A percentile compares a stretch with the other conserved stretches of the same genome.
These are phyloP conservation scores for Cryptococcus deneoformans DNA, from an alignment of 1,284 basidiomycete genomes.

Conservation along the genomic window DNA sequence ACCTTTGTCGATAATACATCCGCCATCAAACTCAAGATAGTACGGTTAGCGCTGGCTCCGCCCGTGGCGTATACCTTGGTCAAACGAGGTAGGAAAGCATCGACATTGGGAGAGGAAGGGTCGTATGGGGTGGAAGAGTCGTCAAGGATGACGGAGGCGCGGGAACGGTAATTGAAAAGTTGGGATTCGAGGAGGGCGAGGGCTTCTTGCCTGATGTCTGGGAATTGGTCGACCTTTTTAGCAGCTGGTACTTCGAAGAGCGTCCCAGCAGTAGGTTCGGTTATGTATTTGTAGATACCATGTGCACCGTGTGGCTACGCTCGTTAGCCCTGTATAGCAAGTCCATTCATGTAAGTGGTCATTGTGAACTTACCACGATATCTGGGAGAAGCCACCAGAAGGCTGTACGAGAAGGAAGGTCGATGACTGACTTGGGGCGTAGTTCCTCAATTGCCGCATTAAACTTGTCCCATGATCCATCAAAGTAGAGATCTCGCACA, in stretches of 20 bases:
- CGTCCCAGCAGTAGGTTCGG: constrained; percentile 14
- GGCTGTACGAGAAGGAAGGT: constrained; percentile 55
- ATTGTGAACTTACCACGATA: constrained; percentile 63
- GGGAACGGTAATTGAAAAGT: constrained; percentile 56
- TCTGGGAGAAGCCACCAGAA: constrained; percentile 49
- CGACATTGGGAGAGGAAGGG: constrained; percentile 20
- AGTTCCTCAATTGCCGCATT: constrained; percentile 59
- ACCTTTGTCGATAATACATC: constrained; percentile 74
- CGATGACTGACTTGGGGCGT: constrained; percentile 17
- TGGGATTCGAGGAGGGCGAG: constrained; percentile 85
- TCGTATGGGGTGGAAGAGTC: constrained; percentile 51
- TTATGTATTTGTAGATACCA: constrained; percentile 38
- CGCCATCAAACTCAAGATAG: constrained; percentile 71
- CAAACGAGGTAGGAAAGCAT: constrained; percentile 53
- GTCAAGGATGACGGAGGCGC: constrained; percentile 58
- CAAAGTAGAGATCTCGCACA: constrained; percentile 66
- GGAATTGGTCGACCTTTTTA: constrained; percentile 34
- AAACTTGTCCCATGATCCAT: constrained; percentile 66
- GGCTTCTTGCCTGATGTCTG: constrained; percentile 58
- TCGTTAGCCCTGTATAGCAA: constrained; percentile 39
- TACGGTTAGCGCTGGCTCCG: constrained; percentile 71
- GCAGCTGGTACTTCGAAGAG: constrained; percentile 18
- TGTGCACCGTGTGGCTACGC: constrained; percentile 33
- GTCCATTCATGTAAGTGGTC: constrained; percentile 53
- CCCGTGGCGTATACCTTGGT: constrained; percentile 73